phyloP scores from a whole-genome alignment of 2,329 filamentous ascomycete species.

The Penicillium sp. region DNA sequence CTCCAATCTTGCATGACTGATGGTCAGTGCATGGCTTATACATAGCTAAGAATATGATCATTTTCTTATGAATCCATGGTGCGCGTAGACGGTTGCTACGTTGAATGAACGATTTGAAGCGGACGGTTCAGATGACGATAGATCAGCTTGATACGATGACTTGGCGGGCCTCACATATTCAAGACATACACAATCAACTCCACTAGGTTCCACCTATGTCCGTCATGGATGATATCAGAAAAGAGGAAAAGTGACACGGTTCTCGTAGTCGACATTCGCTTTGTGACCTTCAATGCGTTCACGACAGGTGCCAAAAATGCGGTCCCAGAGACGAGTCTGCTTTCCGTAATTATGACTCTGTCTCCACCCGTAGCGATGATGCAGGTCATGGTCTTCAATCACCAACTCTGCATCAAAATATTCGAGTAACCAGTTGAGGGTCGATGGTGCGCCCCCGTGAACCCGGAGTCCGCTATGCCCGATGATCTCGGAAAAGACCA shows the following conservation, averaged over 20 bases:
- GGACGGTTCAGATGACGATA: too few relatives aligned
- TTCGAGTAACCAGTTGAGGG: slow-evolving; percentile 39
- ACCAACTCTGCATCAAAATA: slow-evolving; percentile 33
- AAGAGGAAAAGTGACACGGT: slow-evolving; percentile 20
- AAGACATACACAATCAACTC: background rate
- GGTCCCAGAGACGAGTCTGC: slow-evolving; percentile 40
- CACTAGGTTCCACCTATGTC: background rate
- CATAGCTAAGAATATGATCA: slow-evolving; percentile 12
- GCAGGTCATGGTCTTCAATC: slow-evolving; percentile 21
- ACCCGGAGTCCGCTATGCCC: slow-evolving; percentile 33
- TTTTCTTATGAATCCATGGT: background rate
- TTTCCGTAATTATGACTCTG: slow-evolving; percentile 4
- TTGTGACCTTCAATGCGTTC: slow-evolving; percentile 41
- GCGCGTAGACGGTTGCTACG: background rate
- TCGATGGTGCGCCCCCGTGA: slow-evolving; percentile 39
- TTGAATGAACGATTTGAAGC: too few relatives aligned
- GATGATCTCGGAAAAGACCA: slow-evolving; percentile 39
- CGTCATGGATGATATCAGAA: slow-evolving; percentile 6
- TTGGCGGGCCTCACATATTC: too few relatives aligned
- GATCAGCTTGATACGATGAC: too few relatives aligned
- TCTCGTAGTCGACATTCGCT: slow-evolving; percentile 36
- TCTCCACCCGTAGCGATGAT: slow-evolving; percentile 23
- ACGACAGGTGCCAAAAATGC: slow-evolving; percentile 38
- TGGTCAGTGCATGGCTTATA: background rate
- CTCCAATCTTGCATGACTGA: background rate